Percentiles rank a stretch among this genome's conserved stretches.
Conservation (phyloP, 306 rosid species). For the Potentilla sterilis region DNA sequence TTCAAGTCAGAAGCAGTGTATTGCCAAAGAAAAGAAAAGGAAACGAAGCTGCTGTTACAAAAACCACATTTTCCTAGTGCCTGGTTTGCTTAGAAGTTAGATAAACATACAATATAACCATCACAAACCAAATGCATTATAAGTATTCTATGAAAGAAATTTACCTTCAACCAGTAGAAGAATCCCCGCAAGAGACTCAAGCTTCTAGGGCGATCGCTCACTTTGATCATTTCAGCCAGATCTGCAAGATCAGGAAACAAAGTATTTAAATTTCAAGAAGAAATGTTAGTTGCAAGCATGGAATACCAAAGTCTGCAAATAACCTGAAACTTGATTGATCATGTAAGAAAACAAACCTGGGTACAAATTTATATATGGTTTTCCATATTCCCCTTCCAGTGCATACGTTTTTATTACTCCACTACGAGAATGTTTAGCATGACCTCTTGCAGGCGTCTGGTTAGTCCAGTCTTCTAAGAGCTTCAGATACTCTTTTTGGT, state of each 20-base stretch:
- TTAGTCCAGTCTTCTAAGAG: conserved; percentile 17
- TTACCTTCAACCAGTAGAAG: conserved; percentile 71
- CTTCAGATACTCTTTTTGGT: conserved; percentile 31
- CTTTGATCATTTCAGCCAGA: conserved; percentile 30
- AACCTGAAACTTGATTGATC: not conserved
- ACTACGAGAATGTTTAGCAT: conserved; percentile 39
- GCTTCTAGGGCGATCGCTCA: conserved; percentile 33
- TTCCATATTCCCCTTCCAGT: conserved; percentile 12
- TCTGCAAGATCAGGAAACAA: conserved; percentile 45
- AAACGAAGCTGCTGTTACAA: not conserved
- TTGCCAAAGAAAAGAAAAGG: not conserved
- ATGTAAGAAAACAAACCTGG: conserved; percentile 45
- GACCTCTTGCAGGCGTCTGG: conserved; percentile 19
- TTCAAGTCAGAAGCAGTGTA: conserved; percentile 17
- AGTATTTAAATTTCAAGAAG: not conserved
- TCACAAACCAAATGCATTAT: not conserved
- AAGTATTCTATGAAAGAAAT: conserved; percentile 8
- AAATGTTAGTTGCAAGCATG: not conserved
- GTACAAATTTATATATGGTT: conserved; percentile 51
- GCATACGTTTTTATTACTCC: conserved; percentile 28
- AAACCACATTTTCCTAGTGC: not conserved
- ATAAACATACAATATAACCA: not conserved
- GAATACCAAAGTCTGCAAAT: not conserved
- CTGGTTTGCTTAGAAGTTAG: not conserved
- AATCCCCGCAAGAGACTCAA: conserved; percentile 78